Conservation (phyloP, 2,329 filamentous ascomycete species). For the Ceratocystis cubensis region DNA sequence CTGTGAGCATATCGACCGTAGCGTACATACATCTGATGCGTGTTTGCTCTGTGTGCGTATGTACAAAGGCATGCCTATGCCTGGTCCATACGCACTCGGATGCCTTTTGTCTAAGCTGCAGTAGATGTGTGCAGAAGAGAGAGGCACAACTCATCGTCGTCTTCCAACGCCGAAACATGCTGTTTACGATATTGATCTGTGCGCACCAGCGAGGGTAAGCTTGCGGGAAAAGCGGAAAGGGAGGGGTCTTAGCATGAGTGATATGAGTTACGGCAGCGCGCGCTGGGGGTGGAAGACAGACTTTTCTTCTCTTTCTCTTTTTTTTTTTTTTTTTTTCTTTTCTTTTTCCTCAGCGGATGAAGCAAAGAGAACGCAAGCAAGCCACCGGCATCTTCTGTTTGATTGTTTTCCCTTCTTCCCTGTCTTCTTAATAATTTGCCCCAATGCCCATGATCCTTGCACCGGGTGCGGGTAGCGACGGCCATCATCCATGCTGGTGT, state of each 20-base stretch:
- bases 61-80: background rate
- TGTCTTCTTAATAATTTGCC: background rate
- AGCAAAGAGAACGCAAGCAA: background rate
- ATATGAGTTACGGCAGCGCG: background rate
- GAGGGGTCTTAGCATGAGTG: background rate
- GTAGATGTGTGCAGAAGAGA: no score
- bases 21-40: background rate
- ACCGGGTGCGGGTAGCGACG: background rate
- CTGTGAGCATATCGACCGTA: background rate
- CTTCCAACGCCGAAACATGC: background rate
- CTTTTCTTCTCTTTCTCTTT: background rate
- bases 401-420: background rate
- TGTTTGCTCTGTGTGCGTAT: background rate
- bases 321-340: background rate
- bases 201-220: background rate
- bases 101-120: no score
- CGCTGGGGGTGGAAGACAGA: background rate
- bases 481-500: slow-evolving; percentile 1
- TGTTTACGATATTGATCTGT: background rate
- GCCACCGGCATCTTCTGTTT: background rate
- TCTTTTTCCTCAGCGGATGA: background rate
- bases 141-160: background rate
- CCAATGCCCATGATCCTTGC: slow-evolving; percentile 8
- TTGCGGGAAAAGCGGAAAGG: background rate
- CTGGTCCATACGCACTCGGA: background rate